These are phyloP conservation scores for Fagus crenata DNA, from an alignment of 306 rosid species.

Conservation along the genomic window DNA sequence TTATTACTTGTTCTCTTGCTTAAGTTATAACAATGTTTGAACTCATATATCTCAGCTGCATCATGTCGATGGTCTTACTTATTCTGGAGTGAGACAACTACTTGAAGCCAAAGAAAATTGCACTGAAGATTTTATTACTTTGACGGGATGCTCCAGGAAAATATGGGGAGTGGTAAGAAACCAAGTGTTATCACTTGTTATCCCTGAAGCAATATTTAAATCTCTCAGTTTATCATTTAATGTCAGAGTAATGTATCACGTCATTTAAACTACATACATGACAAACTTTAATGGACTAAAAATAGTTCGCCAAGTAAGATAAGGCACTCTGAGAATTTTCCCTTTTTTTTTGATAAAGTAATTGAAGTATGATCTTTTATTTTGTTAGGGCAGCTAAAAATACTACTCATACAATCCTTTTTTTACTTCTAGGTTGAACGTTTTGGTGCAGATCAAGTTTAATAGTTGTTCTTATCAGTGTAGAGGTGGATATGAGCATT, in stretches of 20 bases:
- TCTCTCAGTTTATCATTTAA: neutral
- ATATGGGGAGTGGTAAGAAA: constrained; percentile 84
- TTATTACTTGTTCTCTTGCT: constrained; percentile 16
- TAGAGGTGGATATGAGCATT: too few relatives aligned
- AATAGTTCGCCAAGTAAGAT: neutral
- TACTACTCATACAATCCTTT: too few relatives aligned
- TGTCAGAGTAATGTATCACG: neutral
- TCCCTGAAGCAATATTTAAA: constrained; percentile 1
- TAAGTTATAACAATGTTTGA: neutral
- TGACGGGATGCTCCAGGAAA: constrained; percentile 69
- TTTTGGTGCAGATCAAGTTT: neutral
- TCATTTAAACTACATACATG: neutral
- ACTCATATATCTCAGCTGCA: constrained; percentile 67
- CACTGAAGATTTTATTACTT: constrained; percentile 44
- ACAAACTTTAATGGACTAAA: neutral
- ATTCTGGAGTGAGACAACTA: constrained; percentile 60
- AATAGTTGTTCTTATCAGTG: neutral
- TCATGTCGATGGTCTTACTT: constrained; percentile 84
- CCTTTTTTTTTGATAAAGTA: neutral
- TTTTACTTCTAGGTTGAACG: neutral
- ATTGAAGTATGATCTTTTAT: neutral
- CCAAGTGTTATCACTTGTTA: neutral
- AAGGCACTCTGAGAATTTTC: neutral
- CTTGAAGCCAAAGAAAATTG: constrained; percentile 54
- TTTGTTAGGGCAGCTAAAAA: too few relatives aligned